phyloP scores from a whole-genome alignment of 306 rosid genomes.

The Quercus berberidifolia region DNA sequence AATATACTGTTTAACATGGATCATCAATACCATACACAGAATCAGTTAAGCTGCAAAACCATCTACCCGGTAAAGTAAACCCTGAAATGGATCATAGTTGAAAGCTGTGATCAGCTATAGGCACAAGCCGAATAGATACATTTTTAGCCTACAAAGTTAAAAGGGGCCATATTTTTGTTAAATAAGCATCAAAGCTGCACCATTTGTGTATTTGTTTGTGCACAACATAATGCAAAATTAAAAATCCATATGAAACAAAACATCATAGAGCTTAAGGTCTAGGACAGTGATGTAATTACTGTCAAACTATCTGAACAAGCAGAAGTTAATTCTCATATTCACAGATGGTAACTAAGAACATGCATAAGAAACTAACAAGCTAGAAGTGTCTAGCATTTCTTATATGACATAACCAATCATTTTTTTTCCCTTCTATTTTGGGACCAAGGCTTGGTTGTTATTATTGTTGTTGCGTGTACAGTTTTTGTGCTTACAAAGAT shows the following conservation, averaged over 20 bases:
- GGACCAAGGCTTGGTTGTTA: too few species aligned
- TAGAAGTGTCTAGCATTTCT: conserved; percentile 2
- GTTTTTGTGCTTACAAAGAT: conserved; percentile 21
- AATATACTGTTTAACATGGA: too few species aligned
- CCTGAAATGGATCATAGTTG: too few species aligned
- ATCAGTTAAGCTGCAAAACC: too few species aligned
- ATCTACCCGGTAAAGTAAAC: too few species aligned
- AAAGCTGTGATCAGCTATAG: too few species aligned
- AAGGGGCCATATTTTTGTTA: too few species aligned
- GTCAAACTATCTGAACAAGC: neutral
- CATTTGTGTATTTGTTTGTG: neutral
- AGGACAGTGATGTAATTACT: neutral
- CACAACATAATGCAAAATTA: neutral
- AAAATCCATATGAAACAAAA: neutral
- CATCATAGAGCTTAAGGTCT: neutral
- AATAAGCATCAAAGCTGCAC: neutral
- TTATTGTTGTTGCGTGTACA: neutral
- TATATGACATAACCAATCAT: neutral
- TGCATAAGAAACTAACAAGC: neutral
- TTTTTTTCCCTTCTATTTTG: neutral
- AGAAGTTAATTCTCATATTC: neutral
- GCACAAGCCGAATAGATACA: too few species aligned
- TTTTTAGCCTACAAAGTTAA: too few species aligned
- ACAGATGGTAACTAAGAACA: neutral
- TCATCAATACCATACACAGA: too few species aligned